phyloP scores from a whole-genome alignment of 1,284 basidiomycete genomes.

The Melampsora americana region DNA sequence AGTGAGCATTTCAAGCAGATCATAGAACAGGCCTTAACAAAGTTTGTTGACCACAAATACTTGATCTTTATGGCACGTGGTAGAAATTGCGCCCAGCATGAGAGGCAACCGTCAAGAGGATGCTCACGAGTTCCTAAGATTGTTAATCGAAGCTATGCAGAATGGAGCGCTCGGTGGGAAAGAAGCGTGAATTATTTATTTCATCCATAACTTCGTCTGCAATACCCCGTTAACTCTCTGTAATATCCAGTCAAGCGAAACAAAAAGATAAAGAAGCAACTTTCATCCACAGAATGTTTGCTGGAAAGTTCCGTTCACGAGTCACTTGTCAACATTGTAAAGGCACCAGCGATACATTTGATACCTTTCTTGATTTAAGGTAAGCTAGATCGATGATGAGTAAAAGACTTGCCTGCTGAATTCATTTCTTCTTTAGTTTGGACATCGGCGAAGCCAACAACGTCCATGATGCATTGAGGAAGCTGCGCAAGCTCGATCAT shows the following conservation, averaged over 20 bases:
- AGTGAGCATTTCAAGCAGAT: conserved; percentile 44
- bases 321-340: conserved; percentile 82
- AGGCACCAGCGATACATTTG: conserved; percentile 92
- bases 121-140: conserved; percentile 94
- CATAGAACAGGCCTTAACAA: not conserved
- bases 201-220: no score
- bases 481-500: conserved; percentile 77
- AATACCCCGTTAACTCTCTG: not conserved
- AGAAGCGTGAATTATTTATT: conserved; percentile 63
- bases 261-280: conserved; percentile 73
- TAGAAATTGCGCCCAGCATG: conserved; percentile 88
- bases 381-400: not conserved
- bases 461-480: conserved; percentile 72
- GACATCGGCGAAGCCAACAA: conserved; percentile 70
- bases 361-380: conserved; percentile 84
- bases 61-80: not conserved
- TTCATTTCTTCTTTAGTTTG: conserved; percentile 57
- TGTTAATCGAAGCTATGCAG: conserved; percentile 86
- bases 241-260: conserved; percentile 35
- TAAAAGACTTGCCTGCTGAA: not conserved
- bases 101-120: conserved; percentile 91
- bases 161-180: conserved; percentile 72
- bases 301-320: conserved; percentile 83
- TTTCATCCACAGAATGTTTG: conserved; percentile 92
- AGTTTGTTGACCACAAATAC: not conserved